Percentiles rank a stretch among this genome's conserved stretches.
Conservation (phyloP, 306 rosid genomes). For the Pachyrhizus erosus region DNA sequence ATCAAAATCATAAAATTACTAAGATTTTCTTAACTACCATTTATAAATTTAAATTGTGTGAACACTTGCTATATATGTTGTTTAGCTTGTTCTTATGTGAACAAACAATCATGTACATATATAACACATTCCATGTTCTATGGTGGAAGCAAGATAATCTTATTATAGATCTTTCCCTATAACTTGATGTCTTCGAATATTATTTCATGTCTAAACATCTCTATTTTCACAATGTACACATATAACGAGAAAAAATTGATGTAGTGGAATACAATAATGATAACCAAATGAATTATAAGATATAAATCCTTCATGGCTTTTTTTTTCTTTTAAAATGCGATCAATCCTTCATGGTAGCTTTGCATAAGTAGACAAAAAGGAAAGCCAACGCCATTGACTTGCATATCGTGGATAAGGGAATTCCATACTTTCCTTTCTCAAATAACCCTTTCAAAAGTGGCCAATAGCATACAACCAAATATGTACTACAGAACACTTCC, state of each 20-base stretch:
- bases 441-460: slow-evolving; percentile 70
- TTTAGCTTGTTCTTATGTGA: too few species aligned
- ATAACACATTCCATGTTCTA: too few species aligned
- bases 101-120: too few species aligned
- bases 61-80: too few species aligned
- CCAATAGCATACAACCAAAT: slow-evolving; percentile 55
- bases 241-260: not conserved
- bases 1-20: too few species aligned
- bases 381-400: slow-evolving; percentile 55
- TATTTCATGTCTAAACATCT: not conserved
- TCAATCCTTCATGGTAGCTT: not conserved
- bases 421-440: slow-evolving; percentile 61
- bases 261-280: not conserved
- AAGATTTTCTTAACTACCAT: too few species aligned
- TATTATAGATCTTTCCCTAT: too few species aligned
- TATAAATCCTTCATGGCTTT: too few species aligned
- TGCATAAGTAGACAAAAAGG: slow-evolving; percentile 48
- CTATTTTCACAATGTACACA: not conserved
- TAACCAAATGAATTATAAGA: not conserved
- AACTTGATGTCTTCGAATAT: not conserved
- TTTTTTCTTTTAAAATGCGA: too few species aligned
- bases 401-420: slow-evolving; percentile 59
- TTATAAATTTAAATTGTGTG: too few species aligned
- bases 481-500: slow-evolving; percentile 54
- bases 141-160: too few species aligned